Evolutionary conservation across 1,139 yeast species (phyloP).

Genomic region (Saccharomyces uvarum): DNA sequence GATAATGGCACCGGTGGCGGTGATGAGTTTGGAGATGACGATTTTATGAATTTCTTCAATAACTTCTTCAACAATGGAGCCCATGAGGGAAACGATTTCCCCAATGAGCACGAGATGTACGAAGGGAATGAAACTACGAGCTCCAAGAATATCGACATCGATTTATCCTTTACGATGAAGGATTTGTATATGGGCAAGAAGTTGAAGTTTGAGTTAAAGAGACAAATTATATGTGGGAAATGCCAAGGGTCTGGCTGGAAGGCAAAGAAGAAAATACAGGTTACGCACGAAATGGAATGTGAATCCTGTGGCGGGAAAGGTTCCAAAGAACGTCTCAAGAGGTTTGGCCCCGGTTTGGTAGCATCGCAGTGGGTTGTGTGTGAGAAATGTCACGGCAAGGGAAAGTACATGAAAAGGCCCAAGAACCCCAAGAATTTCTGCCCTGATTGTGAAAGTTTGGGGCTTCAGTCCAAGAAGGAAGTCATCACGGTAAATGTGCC

Average conservation of each 20-base stretch:
- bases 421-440: constrained; percentile 58
- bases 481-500: constrained; percentile 71
- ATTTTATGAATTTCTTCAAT: constrained; percentile 13
- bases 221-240: constrained; percentile 61
- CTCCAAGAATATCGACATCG: constrained; percentile 45
- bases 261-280: constrained; percentile 20
- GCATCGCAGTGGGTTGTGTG: constrained; percentile 61
- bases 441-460: constrained; percentile 63
- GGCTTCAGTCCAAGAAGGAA: constrained; percentile 58
- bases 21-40: constrained; percentile 15
- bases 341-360: constrained; percentile 72
- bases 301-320: constrained; percentile 72
- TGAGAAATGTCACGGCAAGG: constrained; percentile 64
- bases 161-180: constrained; percentile 40
- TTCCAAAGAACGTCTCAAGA: constrained; percentile 46
- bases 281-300: constrained; percentile 50
- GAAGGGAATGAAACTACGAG: constrained; percentile 25
- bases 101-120: constrained; percentile 2
- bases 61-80: constrained; percentile 1
- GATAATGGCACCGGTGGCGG: constrained; percentile 18
- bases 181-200: constrained; percentile 80
- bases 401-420: constrained; percentile 44
- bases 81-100: neutral
- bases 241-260: constrained; percentile 66
- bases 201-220: constrained; percentile 63